A percentile compares a stretch with the other conserved stretches of the same genome.
Conservation (phyloP, 345 rosid genomes). For the Toxicodendron radicans region DNA sequence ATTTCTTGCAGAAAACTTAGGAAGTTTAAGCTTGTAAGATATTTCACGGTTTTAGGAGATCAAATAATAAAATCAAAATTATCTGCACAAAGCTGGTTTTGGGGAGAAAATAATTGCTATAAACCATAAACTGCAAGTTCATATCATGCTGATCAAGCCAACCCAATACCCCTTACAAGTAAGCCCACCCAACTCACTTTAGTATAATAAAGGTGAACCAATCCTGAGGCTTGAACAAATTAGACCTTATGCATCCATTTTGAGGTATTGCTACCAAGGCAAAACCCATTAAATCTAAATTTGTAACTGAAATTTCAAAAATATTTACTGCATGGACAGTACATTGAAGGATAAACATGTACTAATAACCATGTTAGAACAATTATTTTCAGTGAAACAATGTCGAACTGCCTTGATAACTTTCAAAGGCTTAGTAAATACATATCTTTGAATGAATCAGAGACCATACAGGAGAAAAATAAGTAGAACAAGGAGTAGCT, state of each 20-base stretch:
- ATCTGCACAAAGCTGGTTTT: not conserved
- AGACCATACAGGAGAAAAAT: not conserved
- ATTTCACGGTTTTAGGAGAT: no score
- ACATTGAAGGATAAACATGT: no score
- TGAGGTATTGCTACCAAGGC: no score
- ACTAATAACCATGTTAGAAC: not conserved
- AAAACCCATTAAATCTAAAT: not conserved
- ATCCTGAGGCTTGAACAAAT: not conserved
- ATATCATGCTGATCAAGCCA: not conserved
- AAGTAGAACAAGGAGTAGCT: not conserved
- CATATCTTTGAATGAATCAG: not conserved
- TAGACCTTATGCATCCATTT: not conserved
- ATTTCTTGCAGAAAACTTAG: no score
- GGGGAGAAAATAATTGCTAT: not conserved
- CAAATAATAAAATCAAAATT: not conserved
- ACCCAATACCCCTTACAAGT: not conserved
- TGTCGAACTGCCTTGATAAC: not conserved
- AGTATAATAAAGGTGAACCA: not conserved
- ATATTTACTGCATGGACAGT: no score
- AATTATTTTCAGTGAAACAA: no score
- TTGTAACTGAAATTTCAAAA: no score
- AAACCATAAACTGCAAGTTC: not conserved
- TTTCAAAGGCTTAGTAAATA: not conserved
- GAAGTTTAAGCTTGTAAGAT: no score
- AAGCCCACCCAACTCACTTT: not conserved